A percentile compares a stretch with the other conserved stretches of the same genome.
These are phyloP conservation scores for Rhodotorula sp. DNA, from an alignment of 1,284 basidiomycete genomes.

Conservation along the genomic window DNA sequence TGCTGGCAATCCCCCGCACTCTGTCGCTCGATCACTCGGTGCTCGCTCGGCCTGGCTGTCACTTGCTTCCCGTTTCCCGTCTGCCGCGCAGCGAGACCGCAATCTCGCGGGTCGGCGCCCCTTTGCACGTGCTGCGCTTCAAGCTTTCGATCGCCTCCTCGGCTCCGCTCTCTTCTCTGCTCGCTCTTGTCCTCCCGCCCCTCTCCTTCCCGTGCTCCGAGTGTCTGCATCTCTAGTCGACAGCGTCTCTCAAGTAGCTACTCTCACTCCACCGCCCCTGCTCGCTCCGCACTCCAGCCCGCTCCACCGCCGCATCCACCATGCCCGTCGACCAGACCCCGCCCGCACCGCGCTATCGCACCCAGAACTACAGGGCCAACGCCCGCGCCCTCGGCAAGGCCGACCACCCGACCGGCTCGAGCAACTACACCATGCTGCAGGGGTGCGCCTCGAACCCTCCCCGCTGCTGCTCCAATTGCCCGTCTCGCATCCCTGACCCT, in stretches of 20 bases:
- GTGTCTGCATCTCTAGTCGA: no score
- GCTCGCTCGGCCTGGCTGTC: no score
- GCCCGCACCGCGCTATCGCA: conserved; percentile 19
- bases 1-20: no score
- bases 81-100: no score
- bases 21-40: no score
- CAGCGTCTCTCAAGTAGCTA: neutral
- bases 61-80: no score
- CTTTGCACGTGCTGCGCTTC: no score
- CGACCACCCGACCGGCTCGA: conserved; percentile 18
- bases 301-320: neutral
- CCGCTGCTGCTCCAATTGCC: neutral
- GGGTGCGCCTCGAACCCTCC: neutral
- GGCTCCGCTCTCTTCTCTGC: no score
- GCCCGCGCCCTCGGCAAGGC: conserved; percentile 35
- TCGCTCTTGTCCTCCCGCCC: no score
- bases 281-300: neutral
- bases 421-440: conserved; percentile 36
- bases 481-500: neutral
- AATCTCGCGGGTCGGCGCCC: no score
- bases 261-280: neutral
- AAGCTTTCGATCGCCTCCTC: no score
- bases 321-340: neutral
- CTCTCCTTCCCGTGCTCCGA: no score
- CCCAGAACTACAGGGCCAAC: conserved; percentile 1